Conservation (phyloP, 139 green algal species). For the Haematococcus lacustris region DNA sequence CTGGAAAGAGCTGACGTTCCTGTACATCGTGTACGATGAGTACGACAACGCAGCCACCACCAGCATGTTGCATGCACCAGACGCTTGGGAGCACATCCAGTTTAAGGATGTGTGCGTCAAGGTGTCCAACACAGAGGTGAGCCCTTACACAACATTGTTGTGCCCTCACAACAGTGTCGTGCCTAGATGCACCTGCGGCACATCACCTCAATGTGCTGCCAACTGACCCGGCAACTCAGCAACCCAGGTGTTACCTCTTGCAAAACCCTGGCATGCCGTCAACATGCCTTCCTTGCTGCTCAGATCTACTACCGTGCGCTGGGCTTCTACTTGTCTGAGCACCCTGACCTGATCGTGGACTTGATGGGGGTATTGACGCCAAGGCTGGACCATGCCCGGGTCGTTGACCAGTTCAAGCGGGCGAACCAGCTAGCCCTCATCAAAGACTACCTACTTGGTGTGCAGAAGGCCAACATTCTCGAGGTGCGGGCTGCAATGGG, state of each 20-base stretch:
- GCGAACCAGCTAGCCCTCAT: constrained; percentile 83
- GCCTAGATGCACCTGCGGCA: too few species aligned
- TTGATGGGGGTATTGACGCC: constrained; percentile 84
- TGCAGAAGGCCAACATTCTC: constrained; percentile 80
- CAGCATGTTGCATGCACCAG: constrained; percentile 90
- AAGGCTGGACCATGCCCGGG: constrained; percentile 86
- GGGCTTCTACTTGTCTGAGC: constrained; percentile 94
- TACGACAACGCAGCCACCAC: constrained; percentile 89
- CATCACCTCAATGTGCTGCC: too few species aligned
- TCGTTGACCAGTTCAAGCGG: constrained; percentile 88
- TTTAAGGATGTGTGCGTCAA: constrained; percentile 96
- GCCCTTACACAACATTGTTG: too few species aligned
- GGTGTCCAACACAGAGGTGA: constrained; percentile 41
- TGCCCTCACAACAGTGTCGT: too few species aligned
- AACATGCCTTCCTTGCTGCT: background rate
- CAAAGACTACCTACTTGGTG: constrained; percentile 90
- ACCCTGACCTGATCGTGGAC: constrained; percentile 93
- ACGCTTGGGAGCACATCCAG: constrained; percentile 94
- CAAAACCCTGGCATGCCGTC: background rate
- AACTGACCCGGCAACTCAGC: too few species aligned
- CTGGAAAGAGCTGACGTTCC: constrained; percentile 94
- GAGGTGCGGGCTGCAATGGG: constrained; percentile 40
- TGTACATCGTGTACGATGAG: constrained; percentile 98
- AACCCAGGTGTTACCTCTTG: too few species aligned
- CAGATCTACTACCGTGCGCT: constrained; percentile 95